Base-by-base conservation (phyloP, 768 basidiomycete genomes). In the Boletellus emodensis region DNA sequence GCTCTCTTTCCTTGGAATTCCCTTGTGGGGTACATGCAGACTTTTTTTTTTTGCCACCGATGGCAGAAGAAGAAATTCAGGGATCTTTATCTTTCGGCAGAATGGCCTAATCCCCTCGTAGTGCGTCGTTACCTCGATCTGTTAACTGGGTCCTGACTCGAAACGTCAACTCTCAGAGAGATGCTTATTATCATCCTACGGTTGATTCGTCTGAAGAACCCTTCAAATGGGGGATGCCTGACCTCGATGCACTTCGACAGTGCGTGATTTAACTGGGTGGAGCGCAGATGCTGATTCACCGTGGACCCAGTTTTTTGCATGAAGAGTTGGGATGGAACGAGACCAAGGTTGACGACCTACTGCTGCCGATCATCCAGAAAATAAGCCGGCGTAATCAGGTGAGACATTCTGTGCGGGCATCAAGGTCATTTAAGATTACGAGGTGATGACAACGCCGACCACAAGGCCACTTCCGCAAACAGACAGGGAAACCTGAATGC, bases 141-240 rank as follows among this genome's bases (percentile, higher is more conserved):
- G 51, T 52, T 41, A 37, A 32, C 43, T 15, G 41, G 41, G 7
- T 8, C 12, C 44, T 50, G 30, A 44, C 20, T 40, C 43, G 53
- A 22, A 17, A 35, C 34, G 41, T 26, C 46, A 34, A 41, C 50
- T 36, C 30, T 15, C 62, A 96, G 93, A 75, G 88, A 51, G 91
- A 95, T 52, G 95, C 92, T 9, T 99, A 99, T 68, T 88, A 89
- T 62, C 83, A 93, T 61, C 95, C 95, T 0, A 81, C 85, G 0
- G 88, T 95, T 7, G 94, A 97, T 63, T 80, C 82, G 35, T 95
- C 93, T 1, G 85, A 93, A 48, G 94, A 97, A 55, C 85, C 89
- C 0, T 98, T 99, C 67, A 90, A 92, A 60, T 99, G 95, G 95
- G 94, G 91, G 4, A 72, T 94, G 54, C 92, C 94, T n/a, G 96